Percentiles rank a stretch among this genome's conserved stretches.
Conservation (phyloP, 208 protist genomes). For the Acanthamoeba sp. region DNA sequence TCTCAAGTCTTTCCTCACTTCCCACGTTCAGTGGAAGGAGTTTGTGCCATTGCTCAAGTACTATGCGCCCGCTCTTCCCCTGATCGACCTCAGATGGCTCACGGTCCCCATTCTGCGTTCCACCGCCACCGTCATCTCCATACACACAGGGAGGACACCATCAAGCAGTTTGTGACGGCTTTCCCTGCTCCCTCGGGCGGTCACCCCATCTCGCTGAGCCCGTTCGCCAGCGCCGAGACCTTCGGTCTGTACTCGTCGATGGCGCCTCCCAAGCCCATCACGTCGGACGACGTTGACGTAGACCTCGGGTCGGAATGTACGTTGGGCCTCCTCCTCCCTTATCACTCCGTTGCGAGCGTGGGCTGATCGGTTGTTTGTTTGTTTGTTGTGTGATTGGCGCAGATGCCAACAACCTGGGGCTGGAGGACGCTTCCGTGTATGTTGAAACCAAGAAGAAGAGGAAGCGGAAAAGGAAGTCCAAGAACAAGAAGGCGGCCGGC, state of each 20-base stretch:
- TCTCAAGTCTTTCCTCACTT: constrained; percentile 33
- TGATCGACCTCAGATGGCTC: background rate
- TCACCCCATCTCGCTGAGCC: constrained; percentile 23
- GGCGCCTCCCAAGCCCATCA: constrained; percentile 54
- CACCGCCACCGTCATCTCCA: no score
- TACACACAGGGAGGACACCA: constrained; percentile 8
- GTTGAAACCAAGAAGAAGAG: constrained; percentile 33
- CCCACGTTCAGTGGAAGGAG: constrained; percentile 34
- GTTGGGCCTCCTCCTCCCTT: background rate
- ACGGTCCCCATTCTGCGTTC: background rate
- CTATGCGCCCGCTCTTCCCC: background rate
- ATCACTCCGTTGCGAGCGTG: no score
- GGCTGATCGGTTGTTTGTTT: no score
- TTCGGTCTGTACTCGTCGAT: constrained; percentile 50
- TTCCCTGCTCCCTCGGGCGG: constrained; percentile 62
- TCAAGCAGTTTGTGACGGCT: constrained; percentile 5
- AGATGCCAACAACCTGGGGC: constrained; percentile 63
- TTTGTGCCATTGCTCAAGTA: constrained; percentile 54
- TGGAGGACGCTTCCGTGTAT: constrained; percentile 28
- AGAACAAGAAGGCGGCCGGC: background rate
- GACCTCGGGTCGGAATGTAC: constrained; percentile 61
- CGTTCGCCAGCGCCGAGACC: constrained; percentile 25
- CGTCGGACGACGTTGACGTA: constrained; percentile 12
- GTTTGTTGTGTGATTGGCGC: background rate
- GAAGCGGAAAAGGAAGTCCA: constrained; percentile 55